Evolutionary conservation across 2,329 filamentous ascomycete genomes (phyloP), one percentile per base, ranked within the genome.

Genomic region (Zasmidium angulare): DNA sequence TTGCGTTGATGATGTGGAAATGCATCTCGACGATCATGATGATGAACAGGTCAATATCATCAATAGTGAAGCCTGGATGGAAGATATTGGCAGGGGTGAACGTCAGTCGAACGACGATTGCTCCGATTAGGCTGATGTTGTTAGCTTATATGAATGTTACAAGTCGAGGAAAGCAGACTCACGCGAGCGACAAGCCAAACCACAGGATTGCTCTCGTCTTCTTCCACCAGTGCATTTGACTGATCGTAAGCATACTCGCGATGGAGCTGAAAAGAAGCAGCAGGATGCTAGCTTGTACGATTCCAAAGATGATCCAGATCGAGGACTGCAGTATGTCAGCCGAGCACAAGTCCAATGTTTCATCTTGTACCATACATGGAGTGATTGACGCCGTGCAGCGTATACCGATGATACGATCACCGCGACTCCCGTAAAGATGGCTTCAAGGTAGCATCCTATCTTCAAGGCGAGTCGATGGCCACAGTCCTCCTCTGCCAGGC

Each of bases 11-110:
- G 23, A 58, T 36, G 26, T 43, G 31, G 50, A 52, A 53, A 21
- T 52, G 49, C 50, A 48, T 48, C 47, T 58, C 55, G 36, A 58
- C 51, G 21, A 51, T 54, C 26, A 46, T 24, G 23, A 49, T 50
- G 31, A 50, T 40, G 22, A 52, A 21, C 3, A 50, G 21, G 20
- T 23, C 19, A 14, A 54, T 17, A 2, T 36, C 11, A 12, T 23
- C 20, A 14, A 47, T 21, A 3, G 43, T 58, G 23, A 40, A 48
- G 17, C 29, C 50, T n/a, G 50, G 17, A 1, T 14, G 22, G 26
- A 52, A 50, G 50, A 46, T 11, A 10, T 43, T 19, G 7, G 3
- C 11, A 23, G 49, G 50, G 9, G 49, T 52, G 29, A 46, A 20
- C 19, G 29, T 19, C 7, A 50, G 40, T 1, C 40, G 49, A 19